Evolutionary conservation across 1,139 yeast species (phyloP), one percentile per base, ranked within the genome.

Genomic region (Nematodospora anomalae): DNA sequence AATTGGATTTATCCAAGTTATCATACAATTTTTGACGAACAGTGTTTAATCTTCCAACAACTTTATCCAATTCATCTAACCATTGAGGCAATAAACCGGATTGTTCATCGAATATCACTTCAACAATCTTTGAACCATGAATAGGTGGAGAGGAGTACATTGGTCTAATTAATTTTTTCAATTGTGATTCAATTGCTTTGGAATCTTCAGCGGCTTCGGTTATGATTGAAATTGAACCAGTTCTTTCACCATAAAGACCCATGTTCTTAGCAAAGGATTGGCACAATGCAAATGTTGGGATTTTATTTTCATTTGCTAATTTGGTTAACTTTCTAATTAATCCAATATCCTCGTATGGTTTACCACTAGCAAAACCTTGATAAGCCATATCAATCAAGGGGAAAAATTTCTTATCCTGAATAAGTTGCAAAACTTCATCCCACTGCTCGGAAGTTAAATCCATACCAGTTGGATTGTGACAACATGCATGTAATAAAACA

Each of bases 401-500:
- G 61, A 87, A 78, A 58, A 88, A 90, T 39, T 75, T 71, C 55
- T 80, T 76, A 33, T 55, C 46, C 50, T 70, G 64, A 43, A 77
- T 69, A 44, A 86, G 64, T 35, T 74, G 71, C 37, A 85, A 71
- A 35, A 92, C 82, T 57, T 73, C 63, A 35, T 71, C 71, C 97
- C 97, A 90, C 64, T 92, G 90, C 47, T 81, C 94, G 38, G 72
- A 67, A 20, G 87, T 81, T 50, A 95, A 95, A 65, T 92, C 98
- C 61, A 90, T 81, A 47, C 97, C 98, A 23, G 98, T 92, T 45
- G 98, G 98, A 67, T 92, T 92, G 67, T 92, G 98, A 44, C 97
- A 96, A 62, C 97, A 89, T 14, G 97, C 92, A 60, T 92, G 98
- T 45, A 92, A 71, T 43, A 90, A 73, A 25, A 90, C 81, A 43